Evolutionary conservation across 2,329 filamentous ascomycete genomes (phyloP).

Genomic region (Venturia oleaginea): DNA sequence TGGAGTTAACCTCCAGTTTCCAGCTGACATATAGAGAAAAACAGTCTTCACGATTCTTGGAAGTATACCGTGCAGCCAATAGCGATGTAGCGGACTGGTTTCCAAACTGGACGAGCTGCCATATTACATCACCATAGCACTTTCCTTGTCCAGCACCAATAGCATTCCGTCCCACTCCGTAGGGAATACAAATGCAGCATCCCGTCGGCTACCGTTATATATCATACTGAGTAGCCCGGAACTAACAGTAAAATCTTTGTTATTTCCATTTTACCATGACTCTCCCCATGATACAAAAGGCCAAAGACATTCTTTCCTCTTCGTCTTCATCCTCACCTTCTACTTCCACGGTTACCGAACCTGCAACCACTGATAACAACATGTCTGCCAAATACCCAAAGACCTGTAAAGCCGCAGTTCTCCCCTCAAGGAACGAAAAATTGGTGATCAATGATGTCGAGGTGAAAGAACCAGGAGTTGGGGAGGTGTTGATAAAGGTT

Average conservation of each 20-base stretch:
- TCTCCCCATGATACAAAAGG: not conserved
- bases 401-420: slow-evolving; percentile 57
- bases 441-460: slow-evolving; percentile 51
- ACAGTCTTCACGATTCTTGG: not conserved
- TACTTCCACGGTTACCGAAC: not conserved
- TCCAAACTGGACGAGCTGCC: not conserved
- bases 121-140: not conserved
- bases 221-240: not conserved
- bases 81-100: not conserved
- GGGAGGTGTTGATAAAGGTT: slow-evolving; percentile 61
- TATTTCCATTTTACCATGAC: not conserved
- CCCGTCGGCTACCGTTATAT: not conserved
- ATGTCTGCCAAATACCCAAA: slow-evolving; percentile 36
- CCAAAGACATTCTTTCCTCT: not conserved
- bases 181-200: not conserved
- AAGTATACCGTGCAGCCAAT: not conserved
- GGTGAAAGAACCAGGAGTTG: slow-evolving; percentile 45
- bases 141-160: not conserved
- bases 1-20: not conserved
- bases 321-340: not conserved
- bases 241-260: not conserved
- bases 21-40: not conserved
- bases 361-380: not conserved
- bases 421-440: slow-evolving; percentile 44
- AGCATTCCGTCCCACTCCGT: not conserved